Evolutionary conservation across 2,329 filamentous ascomycete species (phyloP), one percentile per base, ranked within the genome.

Genomic region (Cladosporium colombiae): DNA sequence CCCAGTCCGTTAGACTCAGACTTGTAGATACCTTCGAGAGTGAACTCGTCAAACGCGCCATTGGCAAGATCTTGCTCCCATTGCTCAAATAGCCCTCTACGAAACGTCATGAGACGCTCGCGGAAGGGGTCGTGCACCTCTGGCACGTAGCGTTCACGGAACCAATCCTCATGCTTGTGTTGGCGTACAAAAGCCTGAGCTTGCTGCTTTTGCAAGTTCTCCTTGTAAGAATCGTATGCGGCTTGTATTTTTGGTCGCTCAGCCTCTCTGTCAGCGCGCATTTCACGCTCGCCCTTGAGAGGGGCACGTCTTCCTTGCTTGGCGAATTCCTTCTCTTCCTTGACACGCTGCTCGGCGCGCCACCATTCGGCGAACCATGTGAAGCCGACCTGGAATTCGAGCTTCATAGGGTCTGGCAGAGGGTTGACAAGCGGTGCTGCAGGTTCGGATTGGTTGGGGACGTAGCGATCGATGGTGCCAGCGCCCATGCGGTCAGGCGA

Each of bases 81-180:
- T 72, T 95, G 91, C 56, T 85, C 86, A 78, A 95, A 97, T 62
- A 88, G 87, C 16, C 86, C 88, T 49, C 89, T 88, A 56, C 96
- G 90, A 75, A 91, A 93, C 56, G 93, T 90, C 77, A 90, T 90
- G 62, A 98, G 82, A 73, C 92, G 90, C 67, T 83, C 82, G 65
- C 90, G 89, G 73, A 97, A 87, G 1, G 86, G 84, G 70, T 93
- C 89, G 62, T 91, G 85, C 64, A 94, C 88, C 71, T 95, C 92
- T 0, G 92, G 87, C 33, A 96, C 89, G 73, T 99, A 99, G 76
- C 92, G 89, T 79, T 99, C 95, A 72, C 90, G 92, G 81, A 99
- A 99, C 95, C 95, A 99, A 76, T 99, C 94, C 77, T 99, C 95
- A 52, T 89, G 88, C 77, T 96, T 97, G 79, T 99, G 95, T 72